Conservation (phyloP, 257 asterid genomes). For the Przewalskia tangutica region DNA sequence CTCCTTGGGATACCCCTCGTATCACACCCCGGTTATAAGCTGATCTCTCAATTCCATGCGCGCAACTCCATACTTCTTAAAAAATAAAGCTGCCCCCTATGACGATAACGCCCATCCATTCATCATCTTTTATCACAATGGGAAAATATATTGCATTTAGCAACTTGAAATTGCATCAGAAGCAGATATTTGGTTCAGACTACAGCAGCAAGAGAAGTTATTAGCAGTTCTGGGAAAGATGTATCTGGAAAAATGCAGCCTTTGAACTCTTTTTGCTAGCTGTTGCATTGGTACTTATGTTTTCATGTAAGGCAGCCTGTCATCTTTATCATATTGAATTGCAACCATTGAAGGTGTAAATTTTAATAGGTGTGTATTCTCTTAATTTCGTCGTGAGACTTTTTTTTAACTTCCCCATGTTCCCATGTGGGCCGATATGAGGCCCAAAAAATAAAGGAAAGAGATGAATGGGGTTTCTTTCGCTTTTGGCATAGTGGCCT, state of each 20-base stretch:
- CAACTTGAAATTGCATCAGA: not conserved
- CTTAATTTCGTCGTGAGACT: not conserved
- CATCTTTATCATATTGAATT: not conserved
- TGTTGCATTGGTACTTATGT: not conserved
- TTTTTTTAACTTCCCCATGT: not conserved
- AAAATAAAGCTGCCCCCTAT: not conserved
- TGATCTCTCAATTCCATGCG: not conserved
- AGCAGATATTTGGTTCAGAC: not conserved
- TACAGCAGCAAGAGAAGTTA: not conserved
- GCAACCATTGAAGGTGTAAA: not conserved
- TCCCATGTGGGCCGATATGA: not conserved
- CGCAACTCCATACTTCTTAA: not conserved
- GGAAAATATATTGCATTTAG: not conserved
- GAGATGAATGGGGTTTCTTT: not conserved
- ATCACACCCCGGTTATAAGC: constrained; percentile 35
- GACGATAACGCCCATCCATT: not conserved
- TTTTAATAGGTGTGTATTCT: not conserved
- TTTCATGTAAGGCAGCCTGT: not conserved
- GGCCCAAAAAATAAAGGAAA: too few relatives aligned
- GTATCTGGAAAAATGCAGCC: not conserved
- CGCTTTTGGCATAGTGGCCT: not conserved
- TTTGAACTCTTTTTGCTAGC: not conserved
- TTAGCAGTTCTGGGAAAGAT: not conserved
- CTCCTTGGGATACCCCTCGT: constrained; percentile 47
- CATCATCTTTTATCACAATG: not conserved